phyloP scores from a whole-genome alignment of 257 asterid genomes.

The Eucommia ulmoides region DNA sequence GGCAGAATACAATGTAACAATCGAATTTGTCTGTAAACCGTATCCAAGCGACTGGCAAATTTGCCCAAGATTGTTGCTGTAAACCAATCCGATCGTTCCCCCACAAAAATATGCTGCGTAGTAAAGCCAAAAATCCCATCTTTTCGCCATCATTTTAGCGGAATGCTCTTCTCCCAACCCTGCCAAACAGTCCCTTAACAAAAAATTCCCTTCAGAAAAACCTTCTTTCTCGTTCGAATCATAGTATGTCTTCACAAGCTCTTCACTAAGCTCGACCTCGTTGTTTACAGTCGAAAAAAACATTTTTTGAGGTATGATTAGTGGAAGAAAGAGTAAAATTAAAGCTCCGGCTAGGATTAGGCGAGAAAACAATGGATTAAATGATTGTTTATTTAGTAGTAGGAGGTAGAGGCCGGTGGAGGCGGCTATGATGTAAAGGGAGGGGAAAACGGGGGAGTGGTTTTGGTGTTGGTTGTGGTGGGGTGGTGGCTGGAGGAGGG shows the following conservation, averaged over 20 bases:
- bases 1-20: constrained; percentile 53
- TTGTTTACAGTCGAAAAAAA: too few relatives aligned
- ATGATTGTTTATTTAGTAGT: constrained; percentile 16
- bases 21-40: constrained; percentile 19
- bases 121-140: constrained; percentile 60
- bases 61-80: constrained; percentile 62
- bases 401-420: constrained; percentile 47
- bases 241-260: constrained; percentile 9
- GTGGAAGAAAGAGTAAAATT: constrained; percentile 31
- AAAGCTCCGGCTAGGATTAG: constrained; percentile 28
- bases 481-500: constrained; percentile 15
- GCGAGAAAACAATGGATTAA: constrained; percentile 18
- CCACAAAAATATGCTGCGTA: constrained; percentile 43
- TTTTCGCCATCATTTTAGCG: constrained; percentile 16
- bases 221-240: constrained; percentile 15
- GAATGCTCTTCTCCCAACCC: constrained; percentile 60
- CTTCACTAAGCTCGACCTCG: constrained; percentile 11
- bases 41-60: constrained; percentile 51
- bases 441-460: constrained; percentile 24
- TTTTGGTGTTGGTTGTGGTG: constrained; percentile 13
- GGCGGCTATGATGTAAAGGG: constrained; percentile 25
- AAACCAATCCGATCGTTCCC: constrained; percentile 53
- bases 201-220: constrained; percentile 6
- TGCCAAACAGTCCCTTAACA: constrained; percentile 13
- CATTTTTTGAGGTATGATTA: constrained; percentile 14